Conservation (phyloP, 192 early-diverging fungal genomes). For the Phlyctochytrium planicorne region DNA sequence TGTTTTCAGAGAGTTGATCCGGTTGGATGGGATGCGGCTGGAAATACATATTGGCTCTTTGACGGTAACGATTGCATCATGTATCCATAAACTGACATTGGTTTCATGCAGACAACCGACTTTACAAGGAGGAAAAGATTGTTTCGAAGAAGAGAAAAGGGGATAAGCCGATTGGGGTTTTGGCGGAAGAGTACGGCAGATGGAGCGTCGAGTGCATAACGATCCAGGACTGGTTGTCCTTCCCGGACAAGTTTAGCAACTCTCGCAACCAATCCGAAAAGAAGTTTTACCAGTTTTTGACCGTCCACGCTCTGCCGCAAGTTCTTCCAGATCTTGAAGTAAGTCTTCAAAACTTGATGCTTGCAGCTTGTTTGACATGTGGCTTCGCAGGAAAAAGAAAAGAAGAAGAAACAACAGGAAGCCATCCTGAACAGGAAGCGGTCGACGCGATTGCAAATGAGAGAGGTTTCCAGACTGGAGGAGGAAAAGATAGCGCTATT, state of each 20-base stretch:
- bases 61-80: conserved; percentile 56
- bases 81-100: neutral
- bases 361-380: neutral
- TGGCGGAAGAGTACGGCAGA: neutral
- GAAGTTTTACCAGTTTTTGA: conserved; percentile 52
- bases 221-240: conserved; percentile 59
- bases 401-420: conserved; percentile 50
- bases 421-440: conserved; percentile 61
- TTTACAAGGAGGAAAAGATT: conserved; percentile 56
- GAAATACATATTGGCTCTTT: conserved; percentile 76
- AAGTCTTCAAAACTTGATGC: neutral
- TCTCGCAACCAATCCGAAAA: conserved; percentile 57
- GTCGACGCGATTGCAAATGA: conserved; percentile 60
- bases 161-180: conserved; percentile 51
- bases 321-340: conserved; percentile 53
- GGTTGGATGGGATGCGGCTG: conserved; percentile 65
- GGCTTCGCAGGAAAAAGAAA: conserved; percentile 51
- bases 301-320: conserved; percentile 55
- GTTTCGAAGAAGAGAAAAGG: conserved; percentile 27
- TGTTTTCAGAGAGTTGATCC: conserved; percentile 65
- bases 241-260: conserved; percentile 58
- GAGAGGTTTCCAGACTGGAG: conserved; percentile 22
- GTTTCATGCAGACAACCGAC: conserved; percentile 62
- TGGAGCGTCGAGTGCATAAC: conserved; percentile 50
- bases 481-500: neutral